These are phyloP conservation scores for Colletotrichum sansevieriae DNA, from an alignment of 2,329 filamentous ascomycete genomes.

Conservation along the genomic window DNA sequence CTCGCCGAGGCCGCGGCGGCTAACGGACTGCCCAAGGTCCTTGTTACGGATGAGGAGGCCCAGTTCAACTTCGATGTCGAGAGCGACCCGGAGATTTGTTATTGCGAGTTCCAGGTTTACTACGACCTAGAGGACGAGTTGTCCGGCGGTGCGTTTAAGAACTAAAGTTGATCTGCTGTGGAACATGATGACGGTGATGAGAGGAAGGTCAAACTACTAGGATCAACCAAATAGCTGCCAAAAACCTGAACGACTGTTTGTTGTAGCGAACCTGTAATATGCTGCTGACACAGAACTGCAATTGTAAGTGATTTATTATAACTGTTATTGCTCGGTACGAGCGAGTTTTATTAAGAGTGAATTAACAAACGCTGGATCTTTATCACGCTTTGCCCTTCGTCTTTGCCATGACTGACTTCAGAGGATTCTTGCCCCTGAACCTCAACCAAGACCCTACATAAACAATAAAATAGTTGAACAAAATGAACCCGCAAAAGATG, in stretches of 20 bases:
- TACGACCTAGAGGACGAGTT: slow-evolving; percentile 42
- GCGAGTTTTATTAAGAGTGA: no score
- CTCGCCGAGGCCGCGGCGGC: slow-evolving; percentile 65
- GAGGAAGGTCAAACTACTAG: not conserved
- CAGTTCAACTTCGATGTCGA: slow-evolving; percentile 48
- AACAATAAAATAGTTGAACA: slow-evolving; percentile 69
- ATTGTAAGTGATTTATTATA: no score
- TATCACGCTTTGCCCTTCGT: slow-evolving; percentile 36
- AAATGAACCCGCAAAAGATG: slow-evolving; percentile 73
- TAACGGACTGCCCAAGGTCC: slow-evolving; percentile 49
- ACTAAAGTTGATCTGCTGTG: slow-evolving; percentile 6
- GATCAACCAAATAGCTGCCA: no score
- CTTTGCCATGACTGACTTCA: slow-evolving; percentile 50
- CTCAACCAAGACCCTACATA: slow-evolving; percentile 55
- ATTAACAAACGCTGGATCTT: not conserved
- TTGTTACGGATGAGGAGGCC: slow-evolving; percentile 58
- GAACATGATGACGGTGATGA: not conserved
- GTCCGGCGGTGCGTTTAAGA: slow-evolving; percentile 37
- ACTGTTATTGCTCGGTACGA: no score
- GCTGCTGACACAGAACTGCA: no score
- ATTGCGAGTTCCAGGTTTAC: slow-evolving; percentile 43
- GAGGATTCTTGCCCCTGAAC: slow-evolving; percentile 56
- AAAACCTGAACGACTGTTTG: no score
- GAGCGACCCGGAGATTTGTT: slow-evolving; percentile 42
- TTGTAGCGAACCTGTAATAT: no score